Evolutionary conservation across 208 protist species (phyloP).

Genomic region (Spironucleus salmonicida): DNA sequence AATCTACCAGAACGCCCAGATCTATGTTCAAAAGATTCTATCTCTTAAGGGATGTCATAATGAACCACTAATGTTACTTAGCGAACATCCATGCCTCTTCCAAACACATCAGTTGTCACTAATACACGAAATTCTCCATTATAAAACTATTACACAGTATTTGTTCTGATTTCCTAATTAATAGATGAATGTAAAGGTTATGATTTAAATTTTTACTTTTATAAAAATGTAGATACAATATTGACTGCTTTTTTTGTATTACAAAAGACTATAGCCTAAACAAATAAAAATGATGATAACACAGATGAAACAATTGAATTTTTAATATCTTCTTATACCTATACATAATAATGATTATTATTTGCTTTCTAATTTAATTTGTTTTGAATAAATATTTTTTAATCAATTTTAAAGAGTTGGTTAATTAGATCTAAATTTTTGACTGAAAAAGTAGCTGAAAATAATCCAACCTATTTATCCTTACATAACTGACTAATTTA

Average conservation of each 20-base stretch:
- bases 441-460: neutral
- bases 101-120: constrained; percentile 8
- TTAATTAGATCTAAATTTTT: neutral
- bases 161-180: neutral
- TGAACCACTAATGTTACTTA: neutral
- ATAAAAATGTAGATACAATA: neutral
- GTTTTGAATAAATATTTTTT: neutral
- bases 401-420: neutral
- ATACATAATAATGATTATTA: neutral
- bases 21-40: neutral
- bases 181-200: neutral
- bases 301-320: neutral
- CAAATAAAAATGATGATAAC: neutral
- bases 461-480: neutral
- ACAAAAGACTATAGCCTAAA: neutral
- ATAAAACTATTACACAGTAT: neutral
- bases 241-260: neutral
- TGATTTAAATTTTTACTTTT: neutral
- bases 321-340: neutral
- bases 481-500: neutral
- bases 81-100: neutral
- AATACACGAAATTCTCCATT: neutral
- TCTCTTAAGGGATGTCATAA: neutral
- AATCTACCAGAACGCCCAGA: constrained; percentile 10
- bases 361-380: neutral